Evolutionary conservation across 2,329 filamentous ascomycete genomes (phyloP).

Genomic region (Aureobasidium melanogenum): DNA sequence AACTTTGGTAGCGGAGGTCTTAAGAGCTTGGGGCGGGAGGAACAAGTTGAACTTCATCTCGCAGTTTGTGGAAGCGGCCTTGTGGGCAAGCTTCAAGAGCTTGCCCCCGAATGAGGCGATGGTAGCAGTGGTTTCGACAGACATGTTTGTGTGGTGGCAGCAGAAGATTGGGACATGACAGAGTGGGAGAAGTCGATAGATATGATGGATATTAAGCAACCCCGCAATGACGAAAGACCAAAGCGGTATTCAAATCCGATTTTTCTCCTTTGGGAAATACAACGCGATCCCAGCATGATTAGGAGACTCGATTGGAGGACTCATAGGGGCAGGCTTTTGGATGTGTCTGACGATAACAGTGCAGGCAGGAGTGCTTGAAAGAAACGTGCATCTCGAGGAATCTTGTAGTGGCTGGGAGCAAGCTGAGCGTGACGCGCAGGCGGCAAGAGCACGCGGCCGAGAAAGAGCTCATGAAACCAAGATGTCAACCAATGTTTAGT

Average conservation of each 20-base stretch:
- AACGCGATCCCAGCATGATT: no score
- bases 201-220: background rate
- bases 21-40: constrained; percentile 63
- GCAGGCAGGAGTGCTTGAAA: no score
- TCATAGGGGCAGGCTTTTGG: no score
- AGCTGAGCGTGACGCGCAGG: no score
- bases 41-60: constrained; percentile 92
- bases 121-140: constrained; percentile 79
- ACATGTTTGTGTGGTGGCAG: constrained; percentile 45
- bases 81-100: constrained; percentile 86
- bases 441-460: no score
- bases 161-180: background rate
- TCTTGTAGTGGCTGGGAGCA: no score
- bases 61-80: constrained; percentile 62
- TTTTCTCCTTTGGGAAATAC: no score
- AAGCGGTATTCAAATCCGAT: background rate
- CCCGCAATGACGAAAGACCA: background rate
- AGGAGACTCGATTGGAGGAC: no score
- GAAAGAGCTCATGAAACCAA: no score
- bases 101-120: constrained; percentile 91
- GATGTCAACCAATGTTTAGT: no score
- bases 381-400: no score
- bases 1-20: constrained; percentile 48
- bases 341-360: no score
- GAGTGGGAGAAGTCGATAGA: background rate